A percentile compares a stretch with the other conserved stretches of the same genome.
These are phyloP conservation scores for Entophlyctis luteolus DNA, from an alignment of 192 early-diverging fungal species.

Conservation along the genomic window DNA sequence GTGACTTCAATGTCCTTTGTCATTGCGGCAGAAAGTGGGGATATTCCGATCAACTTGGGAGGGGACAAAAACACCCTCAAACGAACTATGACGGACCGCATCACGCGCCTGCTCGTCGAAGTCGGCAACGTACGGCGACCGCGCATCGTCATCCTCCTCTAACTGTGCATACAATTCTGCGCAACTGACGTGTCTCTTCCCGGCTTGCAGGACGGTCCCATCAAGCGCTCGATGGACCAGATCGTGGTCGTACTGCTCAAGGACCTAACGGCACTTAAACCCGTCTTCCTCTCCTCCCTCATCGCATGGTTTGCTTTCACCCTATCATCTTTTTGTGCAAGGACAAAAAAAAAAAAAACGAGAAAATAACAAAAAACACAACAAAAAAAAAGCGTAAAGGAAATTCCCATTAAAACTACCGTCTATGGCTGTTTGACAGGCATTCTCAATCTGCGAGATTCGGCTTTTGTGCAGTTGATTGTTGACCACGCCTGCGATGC, in stretches of 20 bases:
- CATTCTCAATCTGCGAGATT: conserved; percentile 72
- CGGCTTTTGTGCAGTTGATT: conserved; percentile 60
- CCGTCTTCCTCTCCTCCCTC: not conserved
- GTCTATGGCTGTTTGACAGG: conserved; percentile 80
- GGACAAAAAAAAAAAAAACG: too few relatives aligned
- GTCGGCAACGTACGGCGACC: not conserved
- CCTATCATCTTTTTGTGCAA: too few relatives aligned
- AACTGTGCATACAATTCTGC: not conserved
- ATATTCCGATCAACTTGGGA: too few relatives aligned
- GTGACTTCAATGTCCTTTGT: too few relatives aligned
- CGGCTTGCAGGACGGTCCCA: not conserved
- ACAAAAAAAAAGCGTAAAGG: conserved; percentile 65
- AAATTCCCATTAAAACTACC: conserved; percentile 69
- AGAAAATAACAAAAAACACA: too few relatives aligned
- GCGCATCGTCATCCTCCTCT: not conserved
- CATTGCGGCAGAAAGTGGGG: too few relatives aligned
- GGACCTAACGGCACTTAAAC: not conserved
- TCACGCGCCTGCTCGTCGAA: not conserved
- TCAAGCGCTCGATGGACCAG: conserved; percentile 1
- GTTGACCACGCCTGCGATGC: conserved; percentile 54
- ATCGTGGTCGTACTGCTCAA: conserved; percentile 6
- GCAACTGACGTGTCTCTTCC: not conserved
- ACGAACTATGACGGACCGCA: too few relatives aligned
- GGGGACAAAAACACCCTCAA: too few relatives aligned
- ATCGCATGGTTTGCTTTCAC: not conserved